A percentile compares a stretch with the other conserved stretches of the same genome.
Evolutionary conservation across 805 yeast genomes (phyloP).

Genomic region (Sugiyamaella mastotermitis): DNA sequence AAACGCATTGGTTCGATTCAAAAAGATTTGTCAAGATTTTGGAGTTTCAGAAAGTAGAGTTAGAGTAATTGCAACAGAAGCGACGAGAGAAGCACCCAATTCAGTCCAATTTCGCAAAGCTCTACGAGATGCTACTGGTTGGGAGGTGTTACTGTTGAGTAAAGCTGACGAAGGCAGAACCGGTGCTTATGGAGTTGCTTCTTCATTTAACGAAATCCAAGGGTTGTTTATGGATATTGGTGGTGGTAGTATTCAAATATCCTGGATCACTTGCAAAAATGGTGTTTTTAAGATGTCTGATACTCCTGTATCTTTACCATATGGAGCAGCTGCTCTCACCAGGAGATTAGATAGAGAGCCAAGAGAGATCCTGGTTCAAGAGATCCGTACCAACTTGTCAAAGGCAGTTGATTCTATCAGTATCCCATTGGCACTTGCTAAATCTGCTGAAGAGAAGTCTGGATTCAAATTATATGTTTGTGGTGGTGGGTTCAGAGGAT

Average conservation of each 20-base stretch:
- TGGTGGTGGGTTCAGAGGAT: conserved; percentile 70
- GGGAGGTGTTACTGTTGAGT: conserved; percentile 56
- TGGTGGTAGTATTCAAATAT: conserved; percentile 62
- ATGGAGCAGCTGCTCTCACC: conserved; percentile 66
- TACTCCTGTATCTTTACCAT: conserved; percentile 60
- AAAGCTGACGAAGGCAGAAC: conserved; percentile 61
- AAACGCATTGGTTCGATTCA: conserved; percentile 60
- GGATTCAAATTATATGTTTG: conserved; percentile 62
- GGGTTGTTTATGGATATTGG: conserved; percentile 72
- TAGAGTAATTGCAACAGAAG: conserved; percentile 67
- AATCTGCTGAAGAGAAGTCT: conserved; percentile 47
- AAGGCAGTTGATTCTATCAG: conserved; percentile 45
- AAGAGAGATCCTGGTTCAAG: conserved; percentile 43
- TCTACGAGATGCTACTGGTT: conserved; percentile 53
- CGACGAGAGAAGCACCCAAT: conserved; percentile 64
- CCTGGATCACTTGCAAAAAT: conserved; percentile 56
- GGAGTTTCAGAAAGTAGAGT: conserved; percentile 57
- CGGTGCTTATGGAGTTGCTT: conserved; percentile 70
- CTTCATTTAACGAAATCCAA: conserved; percentile 58
- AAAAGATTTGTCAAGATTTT: conserved; percentile 64
- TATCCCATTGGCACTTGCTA: conserved; percentile 45
- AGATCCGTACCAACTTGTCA: conserved; percentile 46
- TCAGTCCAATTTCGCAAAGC: conserved; percentile 52
- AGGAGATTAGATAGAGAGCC: conserved; percentile 49
- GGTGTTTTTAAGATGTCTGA: conserved; percentile 52